phyloP scores from a whole-genome alignment of 495 filamentous ascomycete genomes.

The Tetracladium setigerum region DNA sequence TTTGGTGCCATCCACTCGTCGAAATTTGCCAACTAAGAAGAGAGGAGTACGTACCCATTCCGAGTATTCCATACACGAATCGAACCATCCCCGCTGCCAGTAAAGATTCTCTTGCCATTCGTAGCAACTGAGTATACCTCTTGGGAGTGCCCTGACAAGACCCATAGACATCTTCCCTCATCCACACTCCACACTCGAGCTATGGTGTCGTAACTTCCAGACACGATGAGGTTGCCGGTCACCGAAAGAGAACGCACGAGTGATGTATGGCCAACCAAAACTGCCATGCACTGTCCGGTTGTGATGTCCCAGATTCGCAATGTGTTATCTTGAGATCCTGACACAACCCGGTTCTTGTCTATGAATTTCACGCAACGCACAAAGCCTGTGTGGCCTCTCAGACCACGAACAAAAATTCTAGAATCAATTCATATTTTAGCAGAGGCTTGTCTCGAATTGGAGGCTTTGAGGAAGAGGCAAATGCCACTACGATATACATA shows the following conservation, averaged over 20 bases:
- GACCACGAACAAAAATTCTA: no score
- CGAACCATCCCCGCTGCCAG: neutral
- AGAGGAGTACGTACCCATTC: no score
- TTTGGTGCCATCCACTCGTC: no score
- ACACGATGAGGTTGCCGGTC: neutral
- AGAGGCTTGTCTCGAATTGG: no score
- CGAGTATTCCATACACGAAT: no score
- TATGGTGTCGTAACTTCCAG: neutral
- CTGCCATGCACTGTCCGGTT: neutral
- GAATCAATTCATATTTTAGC: no score
- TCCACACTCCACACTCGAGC: neutral
- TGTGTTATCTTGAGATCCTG: neutral
- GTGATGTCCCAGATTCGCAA: neutral
- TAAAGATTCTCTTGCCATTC: neutral
- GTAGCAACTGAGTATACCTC: neutral
- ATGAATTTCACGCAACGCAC: neutral
- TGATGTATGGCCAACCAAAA: neutral
- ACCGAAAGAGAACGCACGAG: neutral
- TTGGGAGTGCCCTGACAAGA: no score
- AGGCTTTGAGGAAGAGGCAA: no score
- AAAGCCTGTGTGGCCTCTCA: neutral
- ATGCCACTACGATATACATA: no score
- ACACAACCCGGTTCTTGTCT: neutral
- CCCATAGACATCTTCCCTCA: no score
- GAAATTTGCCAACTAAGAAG: no score